Percentiles rank a stretch among this genome's conserved stretches.
phyloP scores from a whole-genome alignment of 768 basidiomycete genomes.

The Steccherinum ochraceum region DNA sequence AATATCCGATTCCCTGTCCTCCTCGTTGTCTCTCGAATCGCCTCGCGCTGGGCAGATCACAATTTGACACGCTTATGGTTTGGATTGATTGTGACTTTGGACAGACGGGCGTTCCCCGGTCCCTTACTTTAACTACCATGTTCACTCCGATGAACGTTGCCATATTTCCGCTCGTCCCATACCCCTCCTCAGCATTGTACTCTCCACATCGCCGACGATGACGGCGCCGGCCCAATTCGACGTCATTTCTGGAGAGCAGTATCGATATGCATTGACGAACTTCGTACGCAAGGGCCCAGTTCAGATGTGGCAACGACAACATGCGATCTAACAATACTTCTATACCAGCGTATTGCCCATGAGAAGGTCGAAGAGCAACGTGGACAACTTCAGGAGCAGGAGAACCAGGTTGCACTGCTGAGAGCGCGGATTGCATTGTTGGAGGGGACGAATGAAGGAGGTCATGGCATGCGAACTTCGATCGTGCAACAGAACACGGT shows the following conservation, averaged over 20 bases:
- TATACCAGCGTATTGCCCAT: slow-evolving; percentile 69
- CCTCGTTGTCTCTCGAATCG: background rate
- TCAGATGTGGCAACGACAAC: no score
- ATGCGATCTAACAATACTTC: background rate
- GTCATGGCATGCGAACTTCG: slow-evolving; percentile 24
- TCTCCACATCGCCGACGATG: background rate
- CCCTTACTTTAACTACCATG: background rate
- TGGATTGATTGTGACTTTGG: no score
- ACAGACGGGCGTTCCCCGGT: background rate
- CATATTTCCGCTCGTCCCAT: no score
- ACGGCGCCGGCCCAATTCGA: slow-evolving; percentile 13
- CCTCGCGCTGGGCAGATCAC: background rate
- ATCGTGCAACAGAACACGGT: slow-evolving; percentile 50
- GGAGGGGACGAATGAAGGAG: slow-evolving; percentile 51
- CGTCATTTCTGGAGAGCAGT: slow-evolving; percentile 52
- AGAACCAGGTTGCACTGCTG: slow-evolving; percentile 71
- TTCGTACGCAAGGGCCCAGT: no score
- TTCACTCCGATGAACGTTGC: background rate
- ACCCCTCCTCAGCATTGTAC: background rate
- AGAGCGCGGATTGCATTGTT: slow-evolving; percentile 64
- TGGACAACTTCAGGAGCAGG: slow-evolving; percentile 74
- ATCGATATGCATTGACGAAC: slow-evolving; percentile 78
- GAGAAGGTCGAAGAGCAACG: slow-evolving; percentile 85
- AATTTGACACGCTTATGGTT: background rate
- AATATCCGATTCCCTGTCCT: background rate